phyloP scores from a whole-genome alignment of 257 asterid species.

The Thymus quinquecostatus region DNA sequence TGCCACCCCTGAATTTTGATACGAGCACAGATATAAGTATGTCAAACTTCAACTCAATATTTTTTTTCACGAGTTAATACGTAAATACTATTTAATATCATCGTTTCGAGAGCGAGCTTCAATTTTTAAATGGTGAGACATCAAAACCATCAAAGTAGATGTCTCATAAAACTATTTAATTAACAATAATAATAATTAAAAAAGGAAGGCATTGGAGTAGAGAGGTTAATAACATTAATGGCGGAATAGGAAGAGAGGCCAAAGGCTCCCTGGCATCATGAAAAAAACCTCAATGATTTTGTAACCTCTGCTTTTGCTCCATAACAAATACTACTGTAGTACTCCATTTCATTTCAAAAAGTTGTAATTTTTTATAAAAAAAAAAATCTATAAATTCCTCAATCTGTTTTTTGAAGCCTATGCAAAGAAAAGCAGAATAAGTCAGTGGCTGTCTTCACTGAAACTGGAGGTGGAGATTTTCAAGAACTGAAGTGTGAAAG shows the following conservation, averaged over 20 bases:
- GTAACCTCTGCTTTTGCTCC: constrained; percentile 17
- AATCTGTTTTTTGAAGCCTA: neutral
- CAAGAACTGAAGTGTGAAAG: neutral
- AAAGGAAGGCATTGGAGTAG: neutral
- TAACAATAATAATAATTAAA: too few relatives aligned
- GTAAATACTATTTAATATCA: neutral
- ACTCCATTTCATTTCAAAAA: neutral
- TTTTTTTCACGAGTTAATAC: too few relatives aligned
- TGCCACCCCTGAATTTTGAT: too few relatives aligned
- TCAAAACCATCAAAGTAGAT: neutral
- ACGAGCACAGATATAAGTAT: too few relatives aligned
- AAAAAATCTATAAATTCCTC: constrained; percentile 19
- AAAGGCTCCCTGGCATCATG: constrained; percentile 37
- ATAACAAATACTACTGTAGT: neutral
- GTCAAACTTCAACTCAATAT: too few relatives aligned
- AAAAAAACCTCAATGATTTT: constrained; percentile 31
- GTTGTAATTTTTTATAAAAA: neutral
- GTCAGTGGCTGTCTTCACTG: constrained; percentile 6
- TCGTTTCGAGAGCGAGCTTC: too few relatives aligned
- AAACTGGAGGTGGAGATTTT: neutral
- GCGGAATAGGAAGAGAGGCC: constrained; percentile 38
- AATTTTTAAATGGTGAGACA: neutral
- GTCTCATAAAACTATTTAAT: too few relatives aligned
- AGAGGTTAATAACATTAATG: constrained; percentile 35
- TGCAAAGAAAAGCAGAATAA: constrained; percentile 14